Base-by-base conservation (phyloP, 1,139 yeast genomes). In the Meyerozyma sp. region DNA sequence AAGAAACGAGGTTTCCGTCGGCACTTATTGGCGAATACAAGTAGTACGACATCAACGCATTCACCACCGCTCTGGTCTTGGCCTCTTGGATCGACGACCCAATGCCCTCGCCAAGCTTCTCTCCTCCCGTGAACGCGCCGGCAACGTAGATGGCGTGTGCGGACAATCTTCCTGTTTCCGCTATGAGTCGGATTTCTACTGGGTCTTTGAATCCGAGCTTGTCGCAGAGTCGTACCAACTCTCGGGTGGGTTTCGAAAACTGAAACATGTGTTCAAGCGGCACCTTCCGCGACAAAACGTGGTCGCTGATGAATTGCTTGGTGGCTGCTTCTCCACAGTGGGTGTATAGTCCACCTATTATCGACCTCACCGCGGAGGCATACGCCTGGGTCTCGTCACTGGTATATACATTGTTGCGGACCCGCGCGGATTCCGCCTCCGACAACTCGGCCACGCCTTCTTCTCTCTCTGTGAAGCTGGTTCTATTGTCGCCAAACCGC, bases 11-110 rank as follows among this genome's bases (percentile, higher is more conserved):
- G 40, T 58, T 55, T 41, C 77, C 77, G 25, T 63, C 62, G 39
- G 56, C 54, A 48, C 76, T 72, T 40, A 84, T 66, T 18, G 98
- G 98, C 49, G 86, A 79, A 65, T 91, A 93, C 59, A 94, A 77
- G 68, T 93, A 93, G 83, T 95, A 93, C 47, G 88, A 80, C 76
- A 90, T 82, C 61, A 93, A 79, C 26, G 98, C 93, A 63, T 86
- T 86, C 40, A 90, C 94, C 41, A 90, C 88, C 27, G 97, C 94
- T 63, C 96, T 81, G 32, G 90, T 86, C 64, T 90, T 87, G 38
- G 98, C 97, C 67, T 93, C 98, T 52, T 77, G 79, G 54, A 93
- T 71, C 39, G 95, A 86, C n/a, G 94, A 74, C 40, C 98, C 99
- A 56, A 86, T 90, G 39, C 97, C 97, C 66, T 93, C 98, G 42